These are phyloP conservation scores for Aspergillus sp. DNA, from an alignment of 2,329 filamentous ascomycete species.

Conservation along the genomic window DNA sequence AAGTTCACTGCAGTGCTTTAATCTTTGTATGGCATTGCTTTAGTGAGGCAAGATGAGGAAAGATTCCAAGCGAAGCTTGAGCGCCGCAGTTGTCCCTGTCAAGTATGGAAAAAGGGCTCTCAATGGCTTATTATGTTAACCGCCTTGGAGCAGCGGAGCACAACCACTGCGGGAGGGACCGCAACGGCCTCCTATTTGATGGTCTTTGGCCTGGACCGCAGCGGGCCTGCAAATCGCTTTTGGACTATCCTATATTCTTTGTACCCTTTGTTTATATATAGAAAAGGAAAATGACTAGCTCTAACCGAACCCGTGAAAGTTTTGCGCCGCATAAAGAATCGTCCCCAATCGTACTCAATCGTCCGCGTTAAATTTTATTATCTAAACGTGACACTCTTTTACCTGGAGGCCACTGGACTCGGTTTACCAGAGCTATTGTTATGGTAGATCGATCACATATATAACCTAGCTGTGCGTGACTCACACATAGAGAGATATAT, in stretches of 20 bases:
- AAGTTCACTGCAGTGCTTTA: not conserved
- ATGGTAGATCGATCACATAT: no score
- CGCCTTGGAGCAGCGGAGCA: not conserved
- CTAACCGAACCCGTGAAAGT: no score
- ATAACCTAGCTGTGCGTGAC: no score
- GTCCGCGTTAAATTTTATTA: no score
- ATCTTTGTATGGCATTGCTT: not conserved
- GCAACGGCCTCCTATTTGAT: not conserved
- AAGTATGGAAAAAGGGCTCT: not conserved
- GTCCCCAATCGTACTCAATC: no score
- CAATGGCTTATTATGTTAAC: not conserved
- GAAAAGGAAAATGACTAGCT: not conserved
- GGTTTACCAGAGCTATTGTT: no score
- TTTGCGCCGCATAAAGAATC: no score
- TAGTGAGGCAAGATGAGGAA: not conserved
- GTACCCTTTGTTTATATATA: not conserved
- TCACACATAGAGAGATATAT: no score
- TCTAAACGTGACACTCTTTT: no score
- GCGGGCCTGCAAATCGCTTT: not conserved
- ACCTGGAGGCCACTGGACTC: no score
- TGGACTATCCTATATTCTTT: not conserved
- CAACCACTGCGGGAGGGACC: not conserved
- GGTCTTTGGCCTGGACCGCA: not conserved
- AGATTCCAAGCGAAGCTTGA: not conserved
- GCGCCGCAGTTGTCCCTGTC: not conserved